Evolutionary conservation across 2,329 filamentous ascomycete genomes (phyloP).

Genomic region (Sporothrix brasiliensis): DNA sequence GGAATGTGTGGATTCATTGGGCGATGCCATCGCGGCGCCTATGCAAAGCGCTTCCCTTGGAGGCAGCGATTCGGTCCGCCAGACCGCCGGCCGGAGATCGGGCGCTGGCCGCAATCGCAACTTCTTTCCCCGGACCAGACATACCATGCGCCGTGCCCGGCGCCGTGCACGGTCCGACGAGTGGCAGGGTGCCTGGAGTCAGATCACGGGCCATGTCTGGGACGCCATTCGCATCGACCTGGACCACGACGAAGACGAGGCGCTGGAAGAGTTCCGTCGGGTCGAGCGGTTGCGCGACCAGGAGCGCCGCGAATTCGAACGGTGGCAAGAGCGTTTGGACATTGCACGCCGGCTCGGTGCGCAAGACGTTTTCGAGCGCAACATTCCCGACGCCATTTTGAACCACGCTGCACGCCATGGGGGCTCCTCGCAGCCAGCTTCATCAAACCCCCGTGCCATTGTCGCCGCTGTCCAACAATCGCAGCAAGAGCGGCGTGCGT

Average conservation of each 20-base stretch:
- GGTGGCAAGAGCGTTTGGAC: constrained; percentile 82
- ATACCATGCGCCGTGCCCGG: constrained; percentile 59
- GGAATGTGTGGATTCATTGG: constrained; percentile 66
- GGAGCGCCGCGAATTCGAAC: constrained; percentile 61
- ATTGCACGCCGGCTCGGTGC: constrained; percentile 81
- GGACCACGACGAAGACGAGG: constrained; percentile 77
- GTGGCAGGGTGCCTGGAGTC: constrained; percentile 85
- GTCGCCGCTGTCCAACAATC: constrained; percentile 66
- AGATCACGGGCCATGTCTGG: constrained; percentile 63
- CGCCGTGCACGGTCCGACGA: constrained; percentile 72
- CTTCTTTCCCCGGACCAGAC: constrained; percentile 59
- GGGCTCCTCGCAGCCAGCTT: constrained; percentile 17
- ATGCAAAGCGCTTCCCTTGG: constrained; percentile 40
- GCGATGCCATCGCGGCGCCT: constrained; percentile 44
- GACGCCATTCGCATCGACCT: constrained; percentile 75
- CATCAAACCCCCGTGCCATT: constrained; percentile 44
- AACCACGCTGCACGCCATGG: constrained; percentile 58
- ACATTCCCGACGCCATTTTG: constrained; percentile 60
- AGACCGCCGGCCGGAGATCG: constrained; percentile 2
- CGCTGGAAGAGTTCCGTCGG: constrained; percentile 56
- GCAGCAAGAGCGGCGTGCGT: constrained; percentile 78
- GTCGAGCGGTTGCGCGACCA: constrained; percentile 58
- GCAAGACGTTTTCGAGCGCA: constrained; percentile 69
- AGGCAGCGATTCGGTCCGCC: constrained; percentile 26
- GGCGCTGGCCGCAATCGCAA: constrained; percentile 36